phyloP scores from a whole-genome alignment of 495 filamentous ascomycete species.

The Platismatia glauca region DNA sequence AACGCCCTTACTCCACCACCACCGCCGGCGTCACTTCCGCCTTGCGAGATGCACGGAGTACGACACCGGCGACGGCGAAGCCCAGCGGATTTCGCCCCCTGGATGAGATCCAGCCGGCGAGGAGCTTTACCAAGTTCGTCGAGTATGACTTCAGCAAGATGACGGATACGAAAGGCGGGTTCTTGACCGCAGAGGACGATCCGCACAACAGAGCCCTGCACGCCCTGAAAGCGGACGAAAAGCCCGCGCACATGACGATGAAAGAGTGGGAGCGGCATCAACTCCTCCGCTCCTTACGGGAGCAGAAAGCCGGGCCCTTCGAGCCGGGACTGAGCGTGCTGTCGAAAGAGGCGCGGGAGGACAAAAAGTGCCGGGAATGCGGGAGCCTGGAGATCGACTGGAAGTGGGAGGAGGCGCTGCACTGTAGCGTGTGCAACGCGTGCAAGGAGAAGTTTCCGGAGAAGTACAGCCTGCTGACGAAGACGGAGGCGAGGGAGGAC shows the following conservation, averaged over 20 bases:
- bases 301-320: conserved; percentile 70
- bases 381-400: conserved; percentile 79
- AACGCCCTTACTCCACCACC: conserved; percentile 49
- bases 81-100: conserved; percentile 32
- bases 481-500: conserved; percentile 92
- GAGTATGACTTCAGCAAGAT: conserved; percentile 97
- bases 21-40: conserved; percentile 47
- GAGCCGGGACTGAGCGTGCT: conserved; percentile 76
- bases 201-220: conserved; percentile 75
- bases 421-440: conserved; percentile 55
- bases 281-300: conserved; percentile 54
- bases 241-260: conserved; percentile 79
- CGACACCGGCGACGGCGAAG: conserved; percentile 22
- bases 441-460: conserved; percentile 88
- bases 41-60: conserved; percentile 54
- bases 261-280: conserved; percentile 88
- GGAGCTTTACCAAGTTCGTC: conserved; percentile 83
- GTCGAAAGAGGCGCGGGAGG: conserved; percentile 39
- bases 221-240: conserved; percentile 49
- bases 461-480: conserved; percentile 87
- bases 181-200: conserved; percentile 79
- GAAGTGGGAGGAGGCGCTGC: conserved; percentile 80
- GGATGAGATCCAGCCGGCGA: conserved; percentile 57
- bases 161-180: conserved; percentile 95
- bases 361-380: conserved; percentile 73